Conservation (phyloP, 2,329 filamentous ascomycete genomes). For the Sclerotinia nivalis region DNA sequence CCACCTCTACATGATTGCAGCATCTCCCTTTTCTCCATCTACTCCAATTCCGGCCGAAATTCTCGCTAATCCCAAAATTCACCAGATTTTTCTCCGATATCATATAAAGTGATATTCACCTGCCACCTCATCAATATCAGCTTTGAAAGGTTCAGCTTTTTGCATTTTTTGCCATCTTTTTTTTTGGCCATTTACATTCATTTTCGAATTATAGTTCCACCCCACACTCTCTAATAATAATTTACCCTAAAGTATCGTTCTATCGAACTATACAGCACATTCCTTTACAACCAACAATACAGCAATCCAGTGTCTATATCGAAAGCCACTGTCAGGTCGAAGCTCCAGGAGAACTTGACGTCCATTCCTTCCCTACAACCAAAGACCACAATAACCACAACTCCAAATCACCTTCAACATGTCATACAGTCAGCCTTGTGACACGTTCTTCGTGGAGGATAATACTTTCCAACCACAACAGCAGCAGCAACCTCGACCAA, state of each 20-base stretch:
- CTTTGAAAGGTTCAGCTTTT: slow-evolving; percentile 27
- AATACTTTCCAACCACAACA: slow-evolving; percentile 33
- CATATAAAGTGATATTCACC: slow-evolving; percentile 27
- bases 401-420: slow-evolving; percentile 35
- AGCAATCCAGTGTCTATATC: slow-evolving; percentile 34
- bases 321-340: slow-evolving; percentile 39
- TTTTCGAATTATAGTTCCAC: slow-evolving; percentile 35
- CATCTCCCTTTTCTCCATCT: slow-evolving; percentile 14
- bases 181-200: slow-evolving; percentile 39
- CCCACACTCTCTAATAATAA: slow-evolving; percentile 41
- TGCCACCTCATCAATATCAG: slow-evolving; percentile 29
- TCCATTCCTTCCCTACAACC: slow-evolving; percentile 38
- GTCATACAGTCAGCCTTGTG: slow-evolving; percentile 54
- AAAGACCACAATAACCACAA: slow-evolving; percentile 19
- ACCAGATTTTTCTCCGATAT: slow-evolving; percentile 15
- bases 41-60: background rate
- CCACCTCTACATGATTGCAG: slow-evolving; percentile 6
- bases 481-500: slow-evolving; percentile 33
- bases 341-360: slow-evolving; percentile 44
- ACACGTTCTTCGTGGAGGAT: slow-evolving; percentile 68
- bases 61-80: slow-evolving; percentile 23
- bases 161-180: slow-evolving; percentile 26
- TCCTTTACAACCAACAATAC: slow-evolving; percentile 36
- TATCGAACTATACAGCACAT: slow-evolving; percentile 34
- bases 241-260: slow-evolving; percentile 33